Conservation (phyloP, 441 rosid species). For the Arabidopsis lyrata region DNA sequence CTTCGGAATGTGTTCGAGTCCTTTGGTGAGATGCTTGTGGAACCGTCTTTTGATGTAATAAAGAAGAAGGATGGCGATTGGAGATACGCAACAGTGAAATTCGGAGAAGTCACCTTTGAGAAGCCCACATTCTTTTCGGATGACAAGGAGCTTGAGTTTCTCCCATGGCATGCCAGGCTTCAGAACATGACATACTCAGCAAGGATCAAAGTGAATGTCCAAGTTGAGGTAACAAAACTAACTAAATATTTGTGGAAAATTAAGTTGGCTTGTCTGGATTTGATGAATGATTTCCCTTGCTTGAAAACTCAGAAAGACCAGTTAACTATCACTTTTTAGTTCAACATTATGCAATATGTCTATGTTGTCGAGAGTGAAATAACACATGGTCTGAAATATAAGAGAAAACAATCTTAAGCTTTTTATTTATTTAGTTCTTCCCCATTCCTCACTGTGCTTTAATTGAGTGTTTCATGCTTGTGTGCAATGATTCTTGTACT, state of each 20-base stretch:
- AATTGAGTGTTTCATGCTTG: neutral
- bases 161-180: slow-evolving; percentile 84
- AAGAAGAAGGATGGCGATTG: slow-evolving; percentile 72
- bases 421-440: slow-evolving; percentile 4
- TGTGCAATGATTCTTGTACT: neutral
- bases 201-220: slow-evolving; percentile 64
- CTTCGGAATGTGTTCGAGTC: slow-evolving; percentile 68
- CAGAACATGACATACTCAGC: slow-evolving; percentile 92
- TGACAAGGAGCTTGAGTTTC: slow-evolving; percentile 55
- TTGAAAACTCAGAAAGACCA: slow-evolving; percentile 16
- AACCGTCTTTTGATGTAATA: slow-evolving; percentile 74
- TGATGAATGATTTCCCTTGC: slow-evolving; percentile 13
- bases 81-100: slow-evolving; percentile 63
- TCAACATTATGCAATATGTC: neutral
- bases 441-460: slow-evolving; percentile 3
- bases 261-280: neutral
- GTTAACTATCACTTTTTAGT: neutral
- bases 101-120: slow-evolving; percentile 68
- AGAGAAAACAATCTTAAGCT: neutral
- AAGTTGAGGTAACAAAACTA: slow-evolving; percentile 63
- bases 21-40: slow-evolving; percentile 64
- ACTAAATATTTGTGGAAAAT: neutral
- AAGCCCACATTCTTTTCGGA: slow-evolving; percentile 58
- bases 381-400: slow-evolving; percentile 1
- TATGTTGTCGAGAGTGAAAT: neutral